phyloP scores from a whole-genome alignment of 805 yeast genomes.

The Wickerhamiella occidentalis region DNA sequence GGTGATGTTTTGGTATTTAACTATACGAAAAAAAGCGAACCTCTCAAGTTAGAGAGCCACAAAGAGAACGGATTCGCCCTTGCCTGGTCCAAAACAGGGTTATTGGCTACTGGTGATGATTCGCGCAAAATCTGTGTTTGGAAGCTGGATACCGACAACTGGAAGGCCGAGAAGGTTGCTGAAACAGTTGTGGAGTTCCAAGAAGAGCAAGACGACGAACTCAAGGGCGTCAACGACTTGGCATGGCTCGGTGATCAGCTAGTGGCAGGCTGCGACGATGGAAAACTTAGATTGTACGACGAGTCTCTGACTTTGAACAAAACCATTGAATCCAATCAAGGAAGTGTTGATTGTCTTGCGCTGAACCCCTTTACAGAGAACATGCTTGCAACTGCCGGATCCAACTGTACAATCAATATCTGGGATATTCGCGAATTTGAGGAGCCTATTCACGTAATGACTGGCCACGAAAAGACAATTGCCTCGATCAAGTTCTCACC shows the following conservation, averaged over 20 bases:
- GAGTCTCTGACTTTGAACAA: slow-evolving; percentile 39
- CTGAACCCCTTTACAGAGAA: slow-evolving; percentile 45
- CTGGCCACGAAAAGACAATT: slow-evolving; percentile 63
- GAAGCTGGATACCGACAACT: slow-evolving; percentile 36
- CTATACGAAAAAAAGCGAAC: neutral
- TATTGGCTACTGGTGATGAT: slow-evolving; percentile 52
- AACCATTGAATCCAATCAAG: slow-evolving; percentile 37
- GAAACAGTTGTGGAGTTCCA: neutral
- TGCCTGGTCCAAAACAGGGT: slow-evolving; percentile 43
- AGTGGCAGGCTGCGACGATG: slow-evolving; percentile 65
- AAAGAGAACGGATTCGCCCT: slow-evolving; percentile 58
- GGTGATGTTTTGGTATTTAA: slow-evolving; percentile 13
- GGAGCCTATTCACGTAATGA: slow-evolving; percentile 48
- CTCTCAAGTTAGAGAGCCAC: slow-evolving; percentile 30
- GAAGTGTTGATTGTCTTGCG: slow-evolving; percentile 53
- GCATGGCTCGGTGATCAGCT: slow-evolving; percentile 45
- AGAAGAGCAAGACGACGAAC: neutral
- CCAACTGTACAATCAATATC: slow-evolving; percentile 52
- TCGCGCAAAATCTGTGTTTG: slow-evolving; percentile 59
- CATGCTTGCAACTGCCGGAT: slow-evolving; percentile 61
- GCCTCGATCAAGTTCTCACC: slow-evolving; percentile 71
- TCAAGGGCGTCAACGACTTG: slow-evolving; percentile 55
- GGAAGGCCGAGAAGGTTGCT: neutral
- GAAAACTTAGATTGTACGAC: slow-evolving; percentile 37
- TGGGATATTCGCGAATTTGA: slow-evolving; percentile 58